A percentile compares a stretch with the other conserved stretches of the same genome.
Evolutionary conservation across 352 stramenopile species (phyloP).

Genomic region (Phytophthora tubulina): DNA sequence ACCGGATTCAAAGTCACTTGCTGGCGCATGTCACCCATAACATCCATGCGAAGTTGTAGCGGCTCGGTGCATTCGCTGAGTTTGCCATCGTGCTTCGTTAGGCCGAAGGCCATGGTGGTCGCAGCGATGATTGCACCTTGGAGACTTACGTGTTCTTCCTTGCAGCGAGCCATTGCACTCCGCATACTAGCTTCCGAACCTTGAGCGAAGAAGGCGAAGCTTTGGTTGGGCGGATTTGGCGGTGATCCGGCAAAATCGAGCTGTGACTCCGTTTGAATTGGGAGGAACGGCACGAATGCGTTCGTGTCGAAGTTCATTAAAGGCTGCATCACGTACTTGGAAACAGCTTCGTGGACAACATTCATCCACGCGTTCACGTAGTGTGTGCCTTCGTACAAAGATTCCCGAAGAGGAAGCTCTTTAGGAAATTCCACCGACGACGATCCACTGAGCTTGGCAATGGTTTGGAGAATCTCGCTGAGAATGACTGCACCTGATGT

Average conservation of each 20-base stretch:
- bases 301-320: constrained; percentile 69
- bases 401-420: constrained; percentile 48
- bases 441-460: constrained; percentile 19
- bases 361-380: constrained; percentile 62
- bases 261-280: constrained; percentile 51
- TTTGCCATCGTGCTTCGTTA: constrained; percentile 44
- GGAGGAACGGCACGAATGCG: constrained; percentile 52
- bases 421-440: constrained; percentile 8
- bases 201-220: constrained; percentile 55
- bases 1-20: constrained; percentile 29
- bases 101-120: constrained; percentile 56
- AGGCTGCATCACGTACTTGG: constrained; percentile 72
- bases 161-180: constrained; percentile 46
- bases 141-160: constrained; percentile 51
- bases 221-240: constrained; percentile 50
- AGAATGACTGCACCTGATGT: constrained; percentile 56
- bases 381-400: constrained; percentile 69
- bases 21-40: constrained; percentile 56
- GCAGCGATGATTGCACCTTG: constrained; percentile 57
- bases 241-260: constrained; percentile 50
- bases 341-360: constrained; percentile 61
- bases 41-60: constrained; percentile 61
- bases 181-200: constrained; percentile 55
- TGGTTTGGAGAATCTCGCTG: constrained; percentile 52
- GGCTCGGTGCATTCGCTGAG: constrained; percentile 37